Evolutionary conservation across 108 stramenopile genomes (phyloP).

Genomic region (Cyclotella kingstonii): DNA sequence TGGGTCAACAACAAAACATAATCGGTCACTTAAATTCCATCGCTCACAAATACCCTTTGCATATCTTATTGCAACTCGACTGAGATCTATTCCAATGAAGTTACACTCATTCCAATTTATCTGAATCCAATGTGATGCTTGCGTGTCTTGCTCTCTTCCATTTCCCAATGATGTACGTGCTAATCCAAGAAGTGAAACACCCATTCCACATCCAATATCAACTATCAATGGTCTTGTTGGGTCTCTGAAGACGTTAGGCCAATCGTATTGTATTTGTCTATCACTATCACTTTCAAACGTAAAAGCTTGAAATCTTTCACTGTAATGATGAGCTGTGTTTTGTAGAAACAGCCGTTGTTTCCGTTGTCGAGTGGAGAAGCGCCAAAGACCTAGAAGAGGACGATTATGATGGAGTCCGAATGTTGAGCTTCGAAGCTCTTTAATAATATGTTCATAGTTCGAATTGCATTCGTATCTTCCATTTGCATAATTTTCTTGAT

Average conservation of each 20-base stretch:
- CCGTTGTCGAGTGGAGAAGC: constrained; percentile 63
- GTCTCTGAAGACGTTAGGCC: constrained; percentile 47
- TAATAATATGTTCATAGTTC: constrained; percentile 19
- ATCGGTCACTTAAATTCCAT: constrained; percentile 36
- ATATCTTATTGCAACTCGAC: constrained; percentile 57
- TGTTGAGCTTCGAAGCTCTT: constrained; percentile 21
- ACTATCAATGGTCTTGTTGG: constrained; percentile 63
- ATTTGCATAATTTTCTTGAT: constrained; percentile 9
- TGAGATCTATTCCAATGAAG: constrained; percentile 74
- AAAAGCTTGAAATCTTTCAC: constrained; percentile 18
- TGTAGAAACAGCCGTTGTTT: constrained; percentile 57
- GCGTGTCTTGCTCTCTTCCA: not conserved
- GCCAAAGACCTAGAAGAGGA: constrained; percentile 59
- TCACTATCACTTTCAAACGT: not conserved
- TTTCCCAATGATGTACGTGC: constrained; percentile 22
- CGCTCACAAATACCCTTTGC: constrained; percentile 50
- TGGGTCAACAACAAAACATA: constrained; percentile 56
- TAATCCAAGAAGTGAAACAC: constrained; percentile 66
- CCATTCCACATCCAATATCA: constrained; percentile 81
- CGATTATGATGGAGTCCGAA: constrained; percentile 61
- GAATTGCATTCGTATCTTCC: constrained; percentile 13
- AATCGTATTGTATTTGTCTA: constrained; percentile 24
- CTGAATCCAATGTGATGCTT: constrained; percentile 3
- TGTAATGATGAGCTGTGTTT: constrained; percentile 51
- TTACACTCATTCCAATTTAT: constrained; percentile 53